These are phyloP conservation scores for Guillardia theta DNA, from an alignment of 78 protist genomes.

Conservation along the genomic window DNA sequence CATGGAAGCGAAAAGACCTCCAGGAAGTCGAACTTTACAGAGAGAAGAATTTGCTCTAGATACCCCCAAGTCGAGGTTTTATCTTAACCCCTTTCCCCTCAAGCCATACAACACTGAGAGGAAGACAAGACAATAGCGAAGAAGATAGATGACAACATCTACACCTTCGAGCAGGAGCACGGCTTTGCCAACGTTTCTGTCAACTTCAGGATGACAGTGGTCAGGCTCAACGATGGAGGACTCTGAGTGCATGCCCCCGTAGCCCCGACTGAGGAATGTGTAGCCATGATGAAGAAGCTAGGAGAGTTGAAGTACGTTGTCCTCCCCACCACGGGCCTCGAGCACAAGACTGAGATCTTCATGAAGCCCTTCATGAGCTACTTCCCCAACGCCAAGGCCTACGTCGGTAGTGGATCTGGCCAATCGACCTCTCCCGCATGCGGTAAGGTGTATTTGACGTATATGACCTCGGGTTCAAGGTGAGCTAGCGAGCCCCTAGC, in stretches of 20 bases:
- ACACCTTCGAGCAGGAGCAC: neutral
- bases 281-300: neutral
- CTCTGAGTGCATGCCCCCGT: neutral
- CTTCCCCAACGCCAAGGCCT: neutral
- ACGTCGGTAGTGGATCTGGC: neutral
- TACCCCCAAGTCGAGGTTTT: neutral
- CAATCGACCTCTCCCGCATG: neutral
- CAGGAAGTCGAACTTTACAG: too few relatives aligned
- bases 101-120: neutral
- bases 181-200: slow-evolving; percentile 10
- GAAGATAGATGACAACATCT: neutral
- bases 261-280: neutral
- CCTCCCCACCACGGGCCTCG: neutral
- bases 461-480: too few relatives aligned
- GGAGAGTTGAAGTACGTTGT: neutral
- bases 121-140: neutral
- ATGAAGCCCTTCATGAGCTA: neutral
- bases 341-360: neutral
- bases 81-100: neutral
- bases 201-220: neutral
- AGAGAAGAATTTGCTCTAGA: too few relatives aligned
- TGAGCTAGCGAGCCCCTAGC: too few relatives aligned
- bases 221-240: neutral
- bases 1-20: neutral
- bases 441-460: too few relatives aligned